These are phyloP conservation scores for Serendipita vermifera DNA, from an alignment of 768 basidiomycete genomes.

Conservation along the genomic window DNA sequence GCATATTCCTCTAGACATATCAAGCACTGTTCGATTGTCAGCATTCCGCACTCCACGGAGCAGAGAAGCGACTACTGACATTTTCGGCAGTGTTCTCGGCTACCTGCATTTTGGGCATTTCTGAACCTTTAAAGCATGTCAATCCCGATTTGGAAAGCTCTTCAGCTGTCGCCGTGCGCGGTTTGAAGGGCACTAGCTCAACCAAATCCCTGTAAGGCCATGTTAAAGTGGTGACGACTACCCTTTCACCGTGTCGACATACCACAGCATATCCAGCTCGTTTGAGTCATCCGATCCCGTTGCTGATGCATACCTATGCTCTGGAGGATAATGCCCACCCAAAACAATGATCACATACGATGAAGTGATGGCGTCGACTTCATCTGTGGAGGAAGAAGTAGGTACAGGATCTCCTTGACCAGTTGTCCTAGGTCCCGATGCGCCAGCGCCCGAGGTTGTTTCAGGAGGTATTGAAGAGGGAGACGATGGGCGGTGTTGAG, in stretches of 20 bases:
- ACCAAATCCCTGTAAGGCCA: neutral
- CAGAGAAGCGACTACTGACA: neutral
- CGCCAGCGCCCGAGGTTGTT: neutral
- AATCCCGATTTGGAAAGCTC: neutral
- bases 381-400: too few species aligned
- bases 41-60: too few species aligned
- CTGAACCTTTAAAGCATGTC: neutral
- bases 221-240: too few species aligned
- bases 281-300: neutral
- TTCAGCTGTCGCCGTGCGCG: neutral
- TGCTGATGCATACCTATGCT: neutral
- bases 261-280: neutral
- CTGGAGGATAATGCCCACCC: neutral
- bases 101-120: neutral
- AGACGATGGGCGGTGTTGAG: too few species aligned
- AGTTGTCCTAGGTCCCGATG: too few species aligned
- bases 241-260: too few species aligned
- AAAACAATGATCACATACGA: neutral
- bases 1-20: neutral
- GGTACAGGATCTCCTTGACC: too few species aligned
- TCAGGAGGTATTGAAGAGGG: too few species aligned
- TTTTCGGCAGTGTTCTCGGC: neutral
- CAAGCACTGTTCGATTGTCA: neutral
- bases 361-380: neutral
- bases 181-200: neutral